These are phyloP conservation scores for Fusarium paranaense DNA, from an alignment of 2,329 filamentous ascomycete genomes.

Conservation along the genomic window DNA sequence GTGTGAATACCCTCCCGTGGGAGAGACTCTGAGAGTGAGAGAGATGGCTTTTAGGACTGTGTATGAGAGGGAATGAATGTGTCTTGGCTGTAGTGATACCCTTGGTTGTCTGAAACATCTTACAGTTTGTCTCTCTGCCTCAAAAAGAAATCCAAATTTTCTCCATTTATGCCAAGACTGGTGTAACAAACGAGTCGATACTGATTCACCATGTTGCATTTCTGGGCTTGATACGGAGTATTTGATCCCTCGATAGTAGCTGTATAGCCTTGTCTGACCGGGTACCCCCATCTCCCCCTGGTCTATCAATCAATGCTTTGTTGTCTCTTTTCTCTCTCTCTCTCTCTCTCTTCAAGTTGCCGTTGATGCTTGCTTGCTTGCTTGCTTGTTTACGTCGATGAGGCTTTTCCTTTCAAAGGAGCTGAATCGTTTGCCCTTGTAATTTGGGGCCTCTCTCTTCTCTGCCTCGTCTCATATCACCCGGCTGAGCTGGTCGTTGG, in stretches of 20 bases:
- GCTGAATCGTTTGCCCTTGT: not conserved
- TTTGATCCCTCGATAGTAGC: not conserved
- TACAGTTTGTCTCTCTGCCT: not conserved
- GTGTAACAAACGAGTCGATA: not conserved
- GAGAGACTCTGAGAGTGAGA: not conserved
- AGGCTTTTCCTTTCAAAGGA: not conserved
- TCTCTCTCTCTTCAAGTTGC: not conserved
- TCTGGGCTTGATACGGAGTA: not conserved
- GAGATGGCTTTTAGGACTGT: not conserved
- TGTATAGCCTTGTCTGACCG: not conserved
- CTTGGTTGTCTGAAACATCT: not conserved
- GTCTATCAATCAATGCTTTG: not conserved
- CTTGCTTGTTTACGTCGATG: not conserved
- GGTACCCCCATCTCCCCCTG: not conserved
- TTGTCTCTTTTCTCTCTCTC: not conserved
- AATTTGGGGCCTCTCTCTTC: not conserved
- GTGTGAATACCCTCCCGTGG: not conserved
- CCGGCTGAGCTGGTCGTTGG: not conserved
- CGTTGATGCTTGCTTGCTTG: not conserved
- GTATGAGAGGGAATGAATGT: not conserved
- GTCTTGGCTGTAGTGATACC: not conserved
- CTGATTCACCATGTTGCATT: not conserved
- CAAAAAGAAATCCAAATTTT: not conserved
- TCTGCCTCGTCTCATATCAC: not conserved
- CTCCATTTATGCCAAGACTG: not conserved